Evolutionary conservation across 352 stramenopile species (phyloP).

Genomic region (Pythium pectinolyticum): DNA sequence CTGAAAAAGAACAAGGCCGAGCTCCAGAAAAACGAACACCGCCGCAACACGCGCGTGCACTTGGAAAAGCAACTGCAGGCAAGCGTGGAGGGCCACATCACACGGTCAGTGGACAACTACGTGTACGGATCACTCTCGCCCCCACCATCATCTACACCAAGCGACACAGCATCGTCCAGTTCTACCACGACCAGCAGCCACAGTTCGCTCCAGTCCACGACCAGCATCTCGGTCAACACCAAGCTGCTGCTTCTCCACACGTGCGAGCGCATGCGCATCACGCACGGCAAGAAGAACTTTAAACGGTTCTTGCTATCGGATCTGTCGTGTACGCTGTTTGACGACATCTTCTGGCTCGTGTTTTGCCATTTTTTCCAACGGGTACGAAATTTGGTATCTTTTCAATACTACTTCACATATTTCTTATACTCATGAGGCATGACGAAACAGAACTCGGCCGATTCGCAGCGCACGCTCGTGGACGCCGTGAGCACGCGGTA

Average conservation of each 20-base stretch:
- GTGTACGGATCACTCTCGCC: no score
- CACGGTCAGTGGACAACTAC: slow-evolving; percentile 79
- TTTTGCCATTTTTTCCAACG: slow-evolving; percentile 90
- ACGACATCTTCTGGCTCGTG: slow-evolving; percentile 88
- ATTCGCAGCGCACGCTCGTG: slow-evolving; percentile 67
- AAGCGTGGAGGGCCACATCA: slow-evolving; percentile 88
- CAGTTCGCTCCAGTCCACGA: slow-evolving; percentile 10
- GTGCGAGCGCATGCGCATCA: slow-evolving; percentile 77
- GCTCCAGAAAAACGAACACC: slow-evolving; percentile 70
- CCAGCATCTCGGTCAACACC: slow-evolving; percentile 60
- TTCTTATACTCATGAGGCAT: no score
- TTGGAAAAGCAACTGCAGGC: slow-evolving; percentile 88
- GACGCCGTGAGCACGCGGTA: slow-evolving; percentile 74
- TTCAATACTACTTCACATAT: background rate
- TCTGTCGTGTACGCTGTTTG: slow-evolving; percentile 76
- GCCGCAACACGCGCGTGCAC: slow-evolving; percentile 67
- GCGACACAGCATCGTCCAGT: slow-evolving; percentile 7
- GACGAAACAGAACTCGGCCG: slow-evolving; percentile 53
- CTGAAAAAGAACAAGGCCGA: slow-evolving; percentile 85
- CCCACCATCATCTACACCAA: no score
- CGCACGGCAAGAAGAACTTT: slow-evolving; percentile 75
- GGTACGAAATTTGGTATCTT: slow-evolving; percentile 31
- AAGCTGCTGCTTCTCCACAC: slow-evolving; percentile 84
- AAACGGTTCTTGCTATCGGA: slow-evolving; percentile 82
- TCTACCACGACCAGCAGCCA: background rate